A percentile compares a stretch with the other conserved stretches of the same genome.
Conservation (phyloP, 2,329 filamentous ascomycete species). For the Dothideomycetes sp. region DNA sequence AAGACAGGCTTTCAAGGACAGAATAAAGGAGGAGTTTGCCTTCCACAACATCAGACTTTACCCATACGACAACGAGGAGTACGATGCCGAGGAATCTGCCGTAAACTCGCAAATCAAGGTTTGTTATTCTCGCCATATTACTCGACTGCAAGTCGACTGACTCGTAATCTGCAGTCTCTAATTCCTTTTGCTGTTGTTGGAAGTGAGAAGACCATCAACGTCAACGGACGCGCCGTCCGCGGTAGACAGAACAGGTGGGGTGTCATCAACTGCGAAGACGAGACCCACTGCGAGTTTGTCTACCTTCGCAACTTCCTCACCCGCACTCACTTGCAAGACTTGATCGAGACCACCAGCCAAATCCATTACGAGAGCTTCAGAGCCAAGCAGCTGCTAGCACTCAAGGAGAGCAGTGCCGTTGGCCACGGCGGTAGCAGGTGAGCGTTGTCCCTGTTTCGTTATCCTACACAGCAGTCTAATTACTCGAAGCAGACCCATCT, state of each 20-base stretch:
- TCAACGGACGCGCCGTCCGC: constrained; percentile 93
- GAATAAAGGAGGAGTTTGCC: constrained; percentile 97
- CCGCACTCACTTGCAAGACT: constrained; percentile 93
- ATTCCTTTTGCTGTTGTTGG: constrained; percentile 97
- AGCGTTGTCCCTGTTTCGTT: neutral
- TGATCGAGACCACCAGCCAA: constrained; percentile 98
- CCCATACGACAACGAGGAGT: constrained; percentile 98
- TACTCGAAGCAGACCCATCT: constrained; percentile 56
- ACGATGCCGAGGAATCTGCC: constrained; percentile 90
- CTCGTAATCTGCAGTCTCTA: constrained; percentile 54
- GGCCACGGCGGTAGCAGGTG: constrained; percentile 62
- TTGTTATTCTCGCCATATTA: no score
- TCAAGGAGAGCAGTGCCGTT: constrained; percentile 95
- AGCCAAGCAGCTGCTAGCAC: constrained; percentile 91
- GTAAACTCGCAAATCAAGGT: constrained; percentile 97
- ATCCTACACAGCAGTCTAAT: neutral
- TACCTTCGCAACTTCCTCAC: constrained; percentile 98
- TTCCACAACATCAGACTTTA: constrained; percentile 99
- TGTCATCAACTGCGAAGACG: constrained; percentile 98
- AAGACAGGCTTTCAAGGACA: constrained; percentile 90
- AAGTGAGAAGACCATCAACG: constrained; percentile 94
- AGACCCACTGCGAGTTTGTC: constrained; percentile 99
- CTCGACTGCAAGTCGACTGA: constrained; percentile 10
- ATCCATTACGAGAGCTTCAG: constrained; percentile 99
- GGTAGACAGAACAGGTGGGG: constrained; percentile 99